Evolutionary conservation across 768 basidiomycete species (phyloP), one percentile per base, ranked within the genome.

Genomic region (Tricholoma furcatifolium): DNA sequence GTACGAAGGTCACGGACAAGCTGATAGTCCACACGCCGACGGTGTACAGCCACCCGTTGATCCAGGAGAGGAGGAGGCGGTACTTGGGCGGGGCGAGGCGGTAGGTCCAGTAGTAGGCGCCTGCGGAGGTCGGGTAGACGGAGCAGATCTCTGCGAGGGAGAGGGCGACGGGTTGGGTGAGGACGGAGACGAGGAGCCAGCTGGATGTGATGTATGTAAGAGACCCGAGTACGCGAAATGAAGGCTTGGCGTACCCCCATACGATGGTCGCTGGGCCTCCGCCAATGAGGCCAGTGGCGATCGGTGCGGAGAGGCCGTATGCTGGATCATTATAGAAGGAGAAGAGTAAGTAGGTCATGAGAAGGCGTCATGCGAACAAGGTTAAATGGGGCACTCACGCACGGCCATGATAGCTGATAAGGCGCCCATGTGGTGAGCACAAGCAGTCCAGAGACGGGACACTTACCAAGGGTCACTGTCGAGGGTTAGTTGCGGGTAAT

Each of bases 1-100:
- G 43, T 65, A 82, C 82, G 60, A 87, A 87, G 3, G 79, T 82
- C 6, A 84, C 84, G 9, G 83, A 84, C 34, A 86, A 60, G n/a
- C 81, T 78, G 51, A 82, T 74, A 0, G 81, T 87, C 84, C 85
- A 87, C 12, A 85, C 81, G 21, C 85, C 85, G 24, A 84, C 83
- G 60, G 85, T 71, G 1, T 80, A 83, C 15, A 87, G 67, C 85
- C 85, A 88, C 6, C 85, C 85, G 51, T 82, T 82, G 43, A 87
- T 79, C 80, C 85, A 87, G 14, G 80, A 82, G 2, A 78, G 65
- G 8, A 84, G 58, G 6, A 84, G 66, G 47, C 79, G 72, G 51
- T 73, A 75, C 44, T 69, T 71, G 0, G 82, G 78, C 3, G 82
- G 74, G 0, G 81, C 78, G 8, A 87, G 70, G 43, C 80, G 76